Conservation (phyloP, 768 basidiomycete genomes). For the Exsudoporus frostii region DNA sequence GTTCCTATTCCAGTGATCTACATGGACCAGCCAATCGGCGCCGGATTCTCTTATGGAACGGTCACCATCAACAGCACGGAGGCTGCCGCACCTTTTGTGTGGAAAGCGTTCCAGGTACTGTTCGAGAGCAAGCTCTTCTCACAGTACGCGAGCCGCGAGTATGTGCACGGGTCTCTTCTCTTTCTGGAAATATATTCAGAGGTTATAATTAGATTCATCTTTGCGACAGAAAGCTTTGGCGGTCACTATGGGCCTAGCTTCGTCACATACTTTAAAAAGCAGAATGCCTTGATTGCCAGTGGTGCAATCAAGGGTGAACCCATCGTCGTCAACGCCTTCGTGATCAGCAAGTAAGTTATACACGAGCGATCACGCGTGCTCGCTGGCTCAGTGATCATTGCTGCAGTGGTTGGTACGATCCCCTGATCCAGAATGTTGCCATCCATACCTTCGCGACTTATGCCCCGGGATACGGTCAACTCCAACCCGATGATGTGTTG, state of each 20-base stretch:
- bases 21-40: conserved; percentile 66
- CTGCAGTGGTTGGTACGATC: conserved; percentile 62
- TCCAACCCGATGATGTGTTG: conserved; percentile 47
- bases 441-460: conserved; percentile 57
- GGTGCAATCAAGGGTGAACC: conserved; percentile 47
- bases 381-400: background rate
- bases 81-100: conserved; percentile 54
- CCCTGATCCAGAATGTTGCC: conserved; percentile 58
- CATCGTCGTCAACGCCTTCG: conserved; percentile 54
- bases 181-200: background rate
- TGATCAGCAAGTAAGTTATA: conserved; percentile 56
- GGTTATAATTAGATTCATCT: conserved; percentile 45
- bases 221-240: conserved; percentile 66
- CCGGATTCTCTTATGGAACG: conserved; percentile 60
- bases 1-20: conserved; percentile 50
- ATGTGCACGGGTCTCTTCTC: conserved; percentile 14
- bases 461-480: conserved; percentile 66
- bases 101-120: conserved; percentile 61
- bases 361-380: background rate
- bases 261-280: conserved; percentile 60
- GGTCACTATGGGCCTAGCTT: conserved; percentile 67
- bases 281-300: conserved; percentile 49
- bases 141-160: conserved; percentile 54
- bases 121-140: conserved; percentile 55
- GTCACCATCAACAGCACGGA: conserved; percentile 51